Evolutionary conservation across 2,329 filamentous ascomycete species (phyloP).

Genomic region (Sclerotinia sclerotiorum): DNA sequence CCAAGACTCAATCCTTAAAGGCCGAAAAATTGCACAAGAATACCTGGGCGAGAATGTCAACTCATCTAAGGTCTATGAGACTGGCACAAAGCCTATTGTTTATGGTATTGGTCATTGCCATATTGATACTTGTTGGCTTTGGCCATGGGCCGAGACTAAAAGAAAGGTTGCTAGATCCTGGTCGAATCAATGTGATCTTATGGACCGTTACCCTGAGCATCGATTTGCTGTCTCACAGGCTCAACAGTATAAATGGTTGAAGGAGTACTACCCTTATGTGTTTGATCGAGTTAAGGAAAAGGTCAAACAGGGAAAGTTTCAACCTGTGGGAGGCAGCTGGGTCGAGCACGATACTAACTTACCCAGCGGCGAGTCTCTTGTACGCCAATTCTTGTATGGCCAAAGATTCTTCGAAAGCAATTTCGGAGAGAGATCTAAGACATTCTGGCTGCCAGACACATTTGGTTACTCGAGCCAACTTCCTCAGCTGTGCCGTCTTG

Average conservation of each 20-base stretch:
- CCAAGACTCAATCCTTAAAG: constrained; percentile 73
- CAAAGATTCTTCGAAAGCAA: constrained; percentile 92
- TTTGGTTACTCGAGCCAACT: constrained; percentile 97
- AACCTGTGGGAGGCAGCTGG: constrained; percentile 96
- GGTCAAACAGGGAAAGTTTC: constrained; percentile 86
- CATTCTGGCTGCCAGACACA: constrained; percentile 97
- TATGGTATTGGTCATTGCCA: constrained; percentile 94
- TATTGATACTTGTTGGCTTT: constrained; percentile 97
- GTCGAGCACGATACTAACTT: constrained; percentile 98
- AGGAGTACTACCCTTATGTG: constrained; percentile 81
- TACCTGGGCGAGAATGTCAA: constrained; percentile 82
- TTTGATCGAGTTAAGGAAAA: constrained; percentile 90
- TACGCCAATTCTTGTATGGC: constrained; percentile 92
- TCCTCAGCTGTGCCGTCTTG: constrained; percentile 86
- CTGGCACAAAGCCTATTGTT: constrained; percentile 71
- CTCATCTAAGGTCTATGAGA: constrained; percentile 79
- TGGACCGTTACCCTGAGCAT: constrained; percentile 93
- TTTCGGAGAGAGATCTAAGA: constrained; percentile 83
- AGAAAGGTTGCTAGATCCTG: constrained; percentile 94
- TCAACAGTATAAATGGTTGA: constrained; percentile 97
- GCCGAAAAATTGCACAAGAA: constrained; percentile 77
- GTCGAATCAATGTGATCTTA: constrained; percentile 93
- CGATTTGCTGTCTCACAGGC: constrained; percentile 91
- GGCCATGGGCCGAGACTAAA: constrained; percentile 97
- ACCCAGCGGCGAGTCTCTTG: constrained; percentile 90